Evolutionary conservation across 2,329 filamentous ascomycete genomes (phyloP).

Genomic region (Hypoxylon sp.): DNA sequence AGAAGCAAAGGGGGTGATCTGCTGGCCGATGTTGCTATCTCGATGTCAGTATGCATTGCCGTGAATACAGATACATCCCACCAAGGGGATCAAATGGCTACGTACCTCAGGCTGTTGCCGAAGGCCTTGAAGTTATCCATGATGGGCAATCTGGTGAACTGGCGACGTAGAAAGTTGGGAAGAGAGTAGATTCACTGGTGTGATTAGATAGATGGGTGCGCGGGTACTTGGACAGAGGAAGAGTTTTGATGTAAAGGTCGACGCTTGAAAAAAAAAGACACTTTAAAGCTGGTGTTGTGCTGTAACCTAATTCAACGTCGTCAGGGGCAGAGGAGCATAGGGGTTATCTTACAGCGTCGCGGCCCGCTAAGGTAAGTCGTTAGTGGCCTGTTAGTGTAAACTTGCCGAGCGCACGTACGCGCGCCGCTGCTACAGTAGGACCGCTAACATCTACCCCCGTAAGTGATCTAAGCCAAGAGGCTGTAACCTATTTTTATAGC

Average conservation of each 20-base stretch:
- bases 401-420: not conserved
- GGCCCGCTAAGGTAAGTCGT: slow-evolving; percentile 4
- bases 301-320: slow-evolving; percentile 25
- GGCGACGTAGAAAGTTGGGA: not conserved
- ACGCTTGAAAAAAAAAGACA: slow-evolving; percentile 11
- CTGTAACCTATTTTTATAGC: no score
- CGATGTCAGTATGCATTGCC: slow-evolving; percentile 31
- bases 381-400: not conserved
- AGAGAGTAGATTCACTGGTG: not conserved
- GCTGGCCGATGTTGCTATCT: slow-evolving; percentile 70
- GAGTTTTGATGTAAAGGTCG: slow-evolving; percentile 13
- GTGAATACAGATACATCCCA: slow-evolving; percentile 25
- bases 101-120: slow-evolving; percentile 64
- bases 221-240: not conserved
- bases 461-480: no score
- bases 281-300: slow-evolving; percentile 16
- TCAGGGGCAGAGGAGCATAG: no score
- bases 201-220: not conserved
- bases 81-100: slow-evolving; percentile 30
- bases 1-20: slow-evolving; percentile 90
- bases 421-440: no score
- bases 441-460: no score
- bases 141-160: slow-evolving; percentile 14
- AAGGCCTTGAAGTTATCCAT: slow-evolving; percentile 68
- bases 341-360: slow-evolving; percentile 1